Evolutionary conservation across 2,329 filamentous ascomycete genomes (phyloP).

Genomic region (Fusarium fracticaudum): DNA sequence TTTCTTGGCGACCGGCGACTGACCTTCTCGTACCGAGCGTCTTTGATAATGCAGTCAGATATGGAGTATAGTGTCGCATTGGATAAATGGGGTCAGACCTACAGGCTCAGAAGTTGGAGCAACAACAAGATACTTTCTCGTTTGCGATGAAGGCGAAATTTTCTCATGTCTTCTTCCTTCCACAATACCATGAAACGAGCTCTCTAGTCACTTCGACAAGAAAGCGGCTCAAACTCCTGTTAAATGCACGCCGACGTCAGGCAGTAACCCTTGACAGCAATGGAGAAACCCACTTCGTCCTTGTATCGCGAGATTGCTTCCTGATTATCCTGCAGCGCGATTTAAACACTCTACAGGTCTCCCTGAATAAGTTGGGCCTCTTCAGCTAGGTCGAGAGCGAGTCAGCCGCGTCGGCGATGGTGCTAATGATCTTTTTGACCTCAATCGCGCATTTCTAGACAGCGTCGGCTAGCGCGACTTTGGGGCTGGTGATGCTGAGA

Average conservation of each 20-base stretch:
- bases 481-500: not conserved
- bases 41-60: not conserved
- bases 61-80: not conserved
- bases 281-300: not conserved
- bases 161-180: not conserved
- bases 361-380: not conserved
- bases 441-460: too few species aligned
- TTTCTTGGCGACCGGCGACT: not conserved
- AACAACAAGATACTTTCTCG: not conserved
- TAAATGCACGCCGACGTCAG: accelerated
- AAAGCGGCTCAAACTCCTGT: not conserved
- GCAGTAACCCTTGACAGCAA: not conserved
- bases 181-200: accelerated
- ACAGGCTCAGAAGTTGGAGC: not conserved
- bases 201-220: accelerated
- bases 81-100: accelerated
- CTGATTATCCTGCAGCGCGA: not conserved
- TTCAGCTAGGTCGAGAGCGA: not conserved
- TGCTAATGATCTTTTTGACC: not conserved
- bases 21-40: too few species aligned
- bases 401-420: accelerated
- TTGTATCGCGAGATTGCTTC: not conserved
- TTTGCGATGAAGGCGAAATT: not conserved
- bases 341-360: accelerated
- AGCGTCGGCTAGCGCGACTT: not conserved